Conservation (phyloP, 2,329 filamentous ascomycete genomes). For the Drechslerella coelobrocha region DNA sequence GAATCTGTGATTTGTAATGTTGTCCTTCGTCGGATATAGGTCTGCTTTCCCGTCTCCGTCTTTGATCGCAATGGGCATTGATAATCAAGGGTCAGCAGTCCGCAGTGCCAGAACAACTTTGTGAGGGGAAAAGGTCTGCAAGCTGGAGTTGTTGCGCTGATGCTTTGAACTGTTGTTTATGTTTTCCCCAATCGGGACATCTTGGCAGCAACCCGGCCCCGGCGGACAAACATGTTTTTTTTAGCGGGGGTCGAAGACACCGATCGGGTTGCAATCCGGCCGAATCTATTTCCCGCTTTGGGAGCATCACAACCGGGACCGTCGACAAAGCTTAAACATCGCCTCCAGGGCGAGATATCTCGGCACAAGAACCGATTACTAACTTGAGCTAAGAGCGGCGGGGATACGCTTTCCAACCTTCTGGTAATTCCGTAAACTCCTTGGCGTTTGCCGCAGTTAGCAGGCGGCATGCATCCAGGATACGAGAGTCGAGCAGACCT, state of each 20-base stretch:
- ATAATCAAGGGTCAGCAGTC: neutral
- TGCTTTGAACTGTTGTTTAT: conserved; percentile 24
- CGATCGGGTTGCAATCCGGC: neutral
- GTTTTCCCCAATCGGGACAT: conserved; percentile 1
- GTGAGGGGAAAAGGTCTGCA: neutral
- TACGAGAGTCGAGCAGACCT: too few species aligned
- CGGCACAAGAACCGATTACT: neutral
- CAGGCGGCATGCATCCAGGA: neutral
- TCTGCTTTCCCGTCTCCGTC: too few species aligned
- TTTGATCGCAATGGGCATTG: too few species aligned
- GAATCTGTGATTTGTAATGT: too few species aligned
- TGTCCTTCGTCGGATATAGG: too few species aligned
- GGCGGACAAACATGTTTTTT: too few species aligned
- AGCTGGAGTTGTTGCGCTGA: conserved; percentile 13
- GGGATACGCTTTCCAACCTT: too few species aligned
- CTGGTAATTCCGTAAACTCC: conserved; percentile 8
- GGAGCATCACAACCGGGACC: neutral
- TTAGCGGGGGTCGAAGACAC: too few species aligned
- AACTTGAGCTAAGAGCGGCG: too few species aligned
- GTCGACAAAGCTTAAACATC: too few species aligned
- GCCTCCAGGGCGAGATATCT: too few species aligned
- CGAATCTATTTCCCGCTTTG: neutral
- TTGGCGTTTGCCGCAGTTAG: neutral
- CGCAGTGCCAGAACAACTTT: neutral
- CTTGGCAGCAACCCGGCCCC: conserved; percentile 46